Conservation (phyloP, 805 yeast species). For the Metschnikowia kunwiensis region DNA sequence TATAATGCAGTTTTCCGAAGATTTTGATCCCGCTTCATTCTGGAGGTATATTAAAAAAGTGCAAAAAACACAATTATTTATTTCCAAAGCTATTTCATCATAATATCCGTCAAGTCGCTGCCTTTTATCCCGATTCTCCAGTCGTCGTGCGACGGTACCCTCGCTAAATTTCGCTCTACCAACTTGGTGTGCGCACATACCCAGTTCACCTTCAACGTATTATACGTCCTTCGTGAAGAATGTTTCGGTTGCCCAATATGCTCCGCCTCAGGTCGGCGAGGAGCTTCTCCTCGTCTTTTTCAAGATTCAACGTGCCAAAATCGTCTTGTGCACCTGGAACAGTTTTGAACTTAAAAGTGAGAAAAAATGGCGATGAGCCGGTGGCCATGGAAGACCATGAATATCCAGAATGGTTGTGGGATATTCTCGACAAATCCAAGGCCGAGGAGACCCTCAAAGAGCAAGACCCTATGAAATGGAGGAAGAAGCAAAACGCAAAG, state of each 20-base stretch:
- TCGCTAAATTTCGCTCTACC: neutral
- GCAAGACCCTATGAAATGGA: constrained; percentile 64
- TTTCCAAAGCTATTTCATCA: too few species aligned
- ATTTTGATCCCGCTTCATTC: too few species aligned
- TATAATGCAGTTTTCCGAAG: too few species aligned
- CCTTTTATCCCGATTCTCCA: too few species aligned
- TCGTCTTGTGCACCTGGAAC: constrained; percentile 73
- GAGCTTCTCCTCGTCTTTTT: constrained; percentile 10
- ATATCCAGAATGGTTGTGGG: constrained; percentile 96
- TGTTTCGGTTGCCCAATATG: constrained; percentile 9
- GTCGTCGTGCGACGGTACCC: neutral
- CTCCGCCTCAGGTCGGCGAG: constrained; percentile 11
- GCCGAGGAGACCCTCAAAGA: constrained; percentile 54
- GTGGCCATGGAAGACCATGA: constrained; percentile 84
- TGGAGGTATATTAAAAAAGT: too few species aligned
- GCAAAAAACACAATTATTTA: too few species aligned
- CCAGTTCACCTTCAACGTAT: neutral
- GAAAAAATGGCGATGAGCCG: constrained; percentile 81
- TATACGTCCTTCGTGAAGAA: constrained; percentile 1
- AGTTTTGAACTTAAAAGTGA: constrained; percentile 63
- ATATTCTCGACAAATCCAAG: constrained; percentile 64
- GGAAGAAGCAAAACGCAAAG: constrained; percentile 62
- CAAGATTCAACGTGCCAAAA: constrained; percentile 13
- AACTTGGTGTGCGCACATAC: constrained; percentile 3
- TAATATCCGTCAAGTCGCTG: too few species aligned